Conservation (phyloP, 257 asterid species). For the Lycium ferocissimum region DNA sequence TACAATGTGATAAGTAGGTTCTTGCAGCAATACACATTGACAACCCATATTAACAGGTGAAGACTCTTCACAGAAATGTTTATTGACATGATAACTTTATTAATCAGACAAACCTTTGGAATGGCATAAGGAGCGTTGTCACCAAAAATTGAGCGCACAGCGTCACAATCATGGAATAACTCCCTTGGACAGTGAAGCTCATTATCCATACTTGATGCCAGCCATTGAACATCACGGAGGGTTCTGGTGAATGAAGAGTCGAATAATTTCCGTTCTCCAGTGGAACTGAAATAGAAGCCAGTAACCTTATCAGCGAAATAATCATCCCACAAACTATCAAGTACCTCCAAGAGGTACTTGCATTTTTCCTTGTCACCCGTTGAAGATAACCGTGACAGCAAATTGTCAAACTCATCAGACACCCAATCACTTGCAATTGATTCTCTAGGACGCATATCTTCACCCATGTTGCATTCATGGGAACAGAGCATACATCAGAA, state of each 20-base stretch:
- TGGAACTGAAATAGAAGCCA: conserved; percentile 49
- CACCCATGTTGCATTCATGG: conserved; percentile 44
- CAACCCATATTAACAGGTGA: background rate
- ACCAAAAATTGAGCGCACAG: conserved; percentile 76
- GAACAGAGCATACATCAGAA: conserved; percentile 46
- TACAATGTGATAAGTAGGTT: background rate
- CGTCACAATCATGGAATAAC: conserved; percentile 74
- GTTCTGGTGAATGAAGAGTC: conserved; percentile 62
- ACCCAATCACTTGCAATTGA: conserved; percentile 65
- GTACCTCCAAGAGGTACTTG: conserved; percentile 73
- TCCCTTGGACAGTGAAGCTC: conserved; percentile 73
- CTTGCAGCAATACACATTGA: background rate
- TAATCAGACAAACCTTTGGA: conserved; percentile 67
- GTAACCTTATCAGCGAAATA: conserved; percentile 64
- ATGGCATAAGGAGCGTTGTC: conserved; percentile 67
- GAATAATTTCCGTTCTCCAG: conserved; percentile 57
- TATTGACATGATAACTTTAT: background rate
- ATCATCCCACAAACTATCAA: conserved; percentile 83
- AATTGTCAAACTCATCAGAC: conserved; percentile 64
- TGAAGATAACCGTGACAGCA: conserved; percentile 61
- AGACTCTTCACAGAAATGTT: background rate
- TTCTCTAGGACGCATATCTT: conserved; percentile 40
- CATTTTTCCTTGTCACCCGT: conserved; percentile 62
- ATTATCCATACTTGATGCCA: conserved; percentile 59
- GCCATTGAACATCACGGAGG: conserved; percentile 68